Evolutionary conservation across 208 protist genomes (phyloP).

Genomic region (Crithidia expoeki): DNA sequence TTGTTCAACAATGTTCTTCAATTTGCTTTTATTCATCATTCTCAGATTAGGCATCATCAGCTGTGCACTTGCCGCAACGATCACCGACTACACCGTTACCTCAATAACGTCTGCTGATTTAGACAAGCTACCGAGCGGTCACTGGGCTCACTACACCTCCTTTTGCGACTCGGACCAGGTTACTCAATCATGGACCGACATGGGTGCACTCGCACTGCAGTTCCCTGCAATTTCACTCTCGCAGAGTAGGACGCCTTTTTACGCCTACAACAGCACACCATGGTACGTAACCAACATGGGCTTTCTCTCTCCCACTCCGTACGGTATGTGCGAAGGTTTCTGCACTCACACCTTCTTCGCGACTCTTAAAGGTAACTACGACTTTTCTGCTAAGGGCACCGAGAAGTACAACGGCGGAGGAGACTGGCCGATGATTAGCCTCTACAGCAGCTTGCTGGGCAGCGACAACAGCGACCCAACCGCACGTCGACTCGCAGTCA

Average conservation of each 20-base stretch:
- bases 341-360: conserved; percentile 28
- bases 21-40: too few species aligned
- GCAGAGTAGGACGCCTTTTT: conserved; percentile 30
- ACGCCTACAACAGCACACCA: conserved; percentile 22
- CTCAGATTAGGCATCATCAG: too few species aligned
- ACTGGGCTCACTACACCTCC: conserved; percentile 18
- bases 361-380: conserved; percentile 23
- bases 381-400: conserved; percentile 9
- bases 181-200: background rate
- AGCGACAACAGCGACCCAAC: too few species aligned
- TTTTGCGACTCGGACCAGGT: background rate
- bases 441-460: conserved; percentile 22
- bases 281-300: conserved; percentile 40
- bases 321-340: conserved; percentile 39
- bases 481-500: conserved; percentile 18
- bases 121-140: background rate
- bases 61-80: too few species aligned
- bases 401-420: conserved; percentile 26
- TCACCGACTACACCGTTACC: conserved; percentile 7
- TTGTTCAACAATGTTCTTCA: too few species aligned
- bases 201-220: background rate
- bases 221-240: background rate
- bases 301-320: conserved; percentile 40
- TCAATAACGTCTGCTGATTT: background rate
- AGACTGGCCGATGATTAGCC: conserved; percentile 48